Conservation (phyloP, 441 rosid species). For the Eruca vesicaria region DNA sequence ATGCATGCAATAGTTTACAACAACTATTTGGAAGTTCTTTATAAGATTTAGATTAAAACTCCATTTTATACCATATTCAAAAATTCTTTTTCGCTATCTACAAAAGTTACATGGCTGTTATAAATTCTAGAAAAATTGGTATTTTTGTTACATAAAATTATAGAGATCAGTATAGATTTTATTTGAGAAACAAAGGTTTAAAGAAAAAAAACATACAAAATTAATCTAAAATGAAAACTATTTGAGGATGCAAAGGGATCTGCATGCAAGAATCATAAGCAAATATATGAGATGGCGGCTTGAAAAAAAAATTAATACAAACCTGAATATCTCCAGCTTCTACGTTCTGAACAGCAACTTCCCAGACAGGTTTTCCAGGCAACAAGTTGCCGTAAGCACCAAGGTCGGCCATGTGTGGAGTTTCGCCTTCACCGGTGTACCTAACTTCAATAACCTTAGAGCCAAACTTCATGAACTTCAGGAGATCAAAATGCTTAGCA, state of each 20-base stretch:
- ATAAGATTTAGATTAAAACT: not conserved
- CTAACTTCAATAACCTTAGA: constrained; percentile 71
- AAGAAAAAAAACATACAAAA: not conserved
- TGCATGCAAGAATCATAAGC: not conserved
- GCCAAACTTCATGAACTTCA: constrained; percentile 57
- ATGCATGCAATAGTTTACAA: constrained; percentile 20
- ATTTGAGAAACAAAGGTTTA: not conserved
- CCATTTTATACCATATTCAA: not conserved
- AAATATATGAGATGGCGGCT: not conserved
- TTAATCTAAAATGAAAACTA: not conserved
- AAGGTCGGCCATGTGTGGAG: constrained; percentile 11
- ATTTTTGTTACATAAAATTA: not conserved
- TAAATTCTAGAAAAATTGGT: not conserved
- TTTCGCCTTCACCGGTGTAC: constrained; percentile 42
- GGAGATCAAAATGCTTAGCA: constrained; percentile 61
- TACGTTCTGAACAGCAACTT: constrained; percentile 60
- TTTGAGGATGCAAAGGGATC: not conserved
- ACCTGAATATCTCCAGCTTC: constrained; percentile 64
- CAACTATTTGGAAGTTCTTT: not conserved
- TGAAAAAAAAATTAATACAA: not conserved
- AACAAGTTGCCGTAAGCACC: constrained; percentile 45
- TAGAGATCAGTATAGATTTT: not conserved
- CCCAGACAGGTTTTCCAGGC: constrained; percentile 75
- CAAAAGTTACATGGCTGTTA: not conserved
- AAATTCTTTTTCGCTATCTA: not conserved